phyloP scores from a whole-genome alignment of 2,329 filamentous ascomycete genomes.

The Colletotrichum scovillei region DNA sequence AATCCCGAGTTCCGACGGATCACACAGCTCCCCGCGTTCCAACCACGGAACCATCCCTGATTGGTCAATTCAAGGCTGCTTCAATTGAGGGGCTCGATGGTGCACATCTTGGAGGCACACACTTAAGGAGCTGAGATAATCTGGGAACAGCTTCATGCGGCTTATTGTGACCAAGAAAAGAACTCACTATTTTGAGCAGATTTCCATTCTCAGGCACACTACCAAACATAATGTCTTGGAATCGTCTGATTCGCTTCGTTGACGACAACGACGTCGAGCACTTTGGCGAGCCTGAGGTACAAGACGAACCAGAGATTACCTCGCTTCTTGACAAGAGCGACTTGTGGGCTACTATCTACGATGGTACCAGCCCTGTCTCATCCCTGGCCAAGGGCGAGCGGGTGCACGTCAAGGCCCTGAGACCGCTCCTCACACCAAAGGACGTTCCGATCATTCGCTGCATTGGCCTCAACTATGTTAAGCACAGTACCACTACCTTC shows the following conservation, averaged over 20 bases:
- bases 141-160: not conserved
- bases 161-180: not conserved
- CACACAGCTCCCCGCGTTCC: not conserved
- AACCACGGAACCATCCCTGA: not conserved
- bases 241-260: conserved; percentile 48
- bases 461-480: conserved; percentile 50
- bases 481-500: conserved; percentile 44
- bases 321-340: conserved; percentile 39
- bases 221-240: conserved; percentile 38
- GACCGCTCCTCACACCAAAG: conserved; percentile 42
- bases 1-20: conserved; percentile 29
- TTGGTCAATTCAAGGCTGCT: not conserved
- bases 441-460: conserved; percentile 50
- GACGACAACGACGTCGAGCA: conserved; percentile 46
- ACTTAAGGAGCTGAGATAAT: conserved; percentile 2
- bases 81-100: not conserved
- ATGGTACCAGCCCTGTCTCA: conserved; percentile 42
- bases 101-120: not conserved
- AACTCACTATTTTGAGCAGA: not conserved
- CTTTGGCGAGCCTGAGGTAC: conserved; percentile 47
- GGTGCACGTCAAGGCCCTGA: conserved; percentile 45
- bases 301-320: conserved; percentile 41
- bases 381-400: conserved; percentile 42
- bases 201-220: not conserved
- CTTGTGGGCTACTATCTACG: conserved; percentile 45